These are phyloP conservation scores for Glycine soja DNA, from an alignment of 306 rosid genomes.

Conservation along the genomic window DNA sequence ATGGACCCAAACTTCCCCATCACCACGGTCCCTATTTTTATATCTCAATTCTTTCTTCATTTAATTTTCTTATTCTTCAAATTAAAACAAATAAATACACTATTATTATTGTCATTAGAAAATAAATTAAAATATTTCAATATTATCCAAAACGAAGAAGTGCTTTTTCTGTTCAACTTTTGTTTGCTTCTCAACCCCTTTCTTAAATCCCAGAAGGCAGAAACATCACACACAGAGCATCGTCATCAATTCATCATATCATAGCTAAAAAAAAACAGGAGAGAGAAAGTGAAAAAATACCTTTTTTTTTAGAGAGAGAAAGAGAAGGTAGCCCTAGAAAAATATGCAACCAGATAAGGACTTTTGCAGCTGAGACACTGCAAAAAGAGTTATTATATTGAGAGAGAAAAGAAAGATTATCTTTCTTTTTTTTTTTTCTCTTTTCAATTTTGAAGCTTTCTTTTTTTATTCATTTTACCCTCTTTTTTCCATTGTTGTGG, in stretches of 20 bases:
- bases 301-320: constrained; percentile 33
- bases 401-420: neutral
- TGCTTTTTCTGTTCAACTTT: constrained; percentile 59
- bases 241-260: constrained; percentile 49
- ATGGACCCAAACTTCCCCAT: constrained; percentile 36
- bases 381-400: neutral
- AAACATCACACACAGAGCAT: constrained; percentile 37
- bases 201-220: constrained; percentile 38
- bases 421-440: neutral
- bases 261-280: constrained; percentile 43
- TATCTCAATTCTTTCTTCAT: neutral
- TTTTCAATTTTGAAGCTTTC: neutral
- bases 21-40: neutral
- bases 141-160: constrained; percentile 61
- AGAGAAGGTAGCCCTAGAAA: constrained; percentile 52
- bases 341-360: constrained; percentile 71
- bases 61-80: neutral
- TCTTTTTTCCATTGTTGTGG: constrained; percentile 38
- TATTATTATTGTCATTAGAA: neutral
- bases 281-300: constrained; percentile 42
- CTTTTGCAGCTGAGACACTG: constrained; percentile 60
- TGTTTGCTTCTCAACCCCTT: constrained; percentile 58
- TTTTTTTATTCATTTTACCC: constrained; percentile 1
- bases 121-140: constrained; percentile 7
- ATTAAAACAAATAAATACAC: neutral